Conservation (phyloP, 2,329 filamentous ascomycete species). For the Microcyclospora pomicola region DNA sequence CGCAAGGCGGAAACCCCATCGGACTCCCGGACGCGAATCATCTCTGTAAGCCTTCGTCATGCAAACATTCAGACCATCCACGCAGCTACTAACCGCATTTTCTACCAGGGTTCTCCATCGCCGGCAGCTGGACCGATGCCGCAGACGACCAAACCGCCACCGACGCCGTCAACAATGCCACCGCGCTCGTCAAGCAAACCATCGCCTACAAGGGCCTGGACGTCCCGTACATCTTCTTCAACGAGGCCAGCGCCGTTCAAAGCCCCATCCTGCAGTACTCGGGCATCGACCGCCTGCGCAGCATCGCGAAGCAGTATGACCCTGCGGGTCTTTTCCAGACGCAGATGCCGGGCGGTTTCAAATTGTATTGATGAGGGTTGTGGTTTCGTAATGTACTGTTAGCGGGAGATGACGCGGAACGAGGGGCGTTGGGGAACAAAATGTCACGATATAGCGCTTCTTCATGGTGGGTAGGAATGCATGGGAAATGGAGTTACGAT, state of each 20-base stretch:
- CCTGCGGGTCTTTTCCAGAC: slow-evolving; percentile 23
- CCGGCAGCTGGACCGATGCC: not conserved
- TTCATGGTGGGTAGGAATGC: no score
- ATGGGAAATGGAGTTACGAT: no score
- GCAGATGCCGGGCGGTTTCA: slow-evolving; percentile 24
- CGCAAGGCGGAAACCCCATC: not conserved
- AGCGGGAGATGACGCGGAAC: no score
- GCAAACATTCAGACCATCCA: no score
- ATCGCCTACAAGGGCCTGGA: slow-evolving; percentile 4
- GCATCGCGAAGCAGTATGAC: slow-evolving; percentile 25
- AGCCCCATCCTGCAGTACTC: slow-evolving; percentile 24
- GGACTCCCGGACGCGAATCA: not conserved
- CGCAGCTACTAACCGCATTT: no score
- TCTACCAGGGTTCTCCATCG: not conserved
- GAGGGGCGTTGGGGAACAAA: no score
- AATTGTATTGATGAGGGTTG: slow-evolving; percentile 6
- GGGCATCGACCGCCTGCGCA: slow-evolving; percentile 24
- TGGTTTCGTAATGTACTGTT: not conserved
- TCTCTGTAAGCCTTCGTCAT: not conserved
- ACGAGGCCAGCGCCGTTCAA: slow-evolving; percentile 1
- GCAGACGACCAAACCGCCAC: not conserved
- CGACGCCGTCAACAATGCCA: slow-evolving; percentile 4
- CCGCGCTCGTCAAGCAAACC: not conserved
- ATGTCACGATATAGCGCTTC: no score
- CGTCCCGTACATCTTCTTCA: slow-evolving; percentile 2